Evolutionary conservation across 2,329 filamentous ascomycete species (phyloP).

Genomic region (Monosporascus sp.): DNA sequence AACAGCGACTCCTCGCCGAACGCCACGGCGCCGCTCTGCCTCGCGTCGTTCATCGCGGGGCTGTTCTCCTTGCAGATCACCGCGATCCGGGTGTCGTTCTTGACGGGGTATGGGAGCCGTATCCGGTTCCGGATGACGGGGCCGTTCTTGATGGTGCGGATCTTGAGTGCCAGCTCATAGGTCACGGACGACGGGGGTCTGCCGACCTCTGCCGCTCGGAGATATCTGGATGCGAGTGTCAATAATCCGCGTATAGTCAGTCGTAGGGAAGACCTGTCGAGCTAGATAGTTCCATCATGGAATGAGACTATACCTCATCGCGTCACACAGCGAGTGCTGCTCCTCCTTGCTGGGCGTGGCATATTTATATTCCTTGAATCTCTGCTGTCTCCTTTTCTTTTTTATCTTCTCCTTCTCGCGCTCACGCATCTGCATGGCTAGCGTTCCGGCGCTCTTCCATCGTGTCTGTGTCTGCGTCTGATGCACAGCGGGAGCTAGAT

Average conservation of each 20-base stretch:
- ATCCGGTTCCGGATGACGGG: constrained; percentile 83
- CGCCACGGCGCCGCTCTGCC: constrained; percentile 70
- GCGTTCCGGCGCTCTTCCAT: constrained; percentile 28
- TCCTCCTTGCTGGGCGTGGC: constrained; percentile 59
- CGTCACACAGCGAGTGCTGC: constrained; percentile 81
- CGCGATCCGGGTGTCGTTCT: constrained; percentile 81
- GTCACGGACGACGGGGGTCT: constrained; percentile 67
- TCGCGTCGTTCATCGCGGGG: constrained; percentile 66
- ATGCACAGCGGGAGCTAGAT: constrained; percentile 36
- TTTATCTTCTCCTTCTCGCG: constrained; percentile 48
- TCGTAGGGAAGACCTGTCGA: constrained; percentile 3
- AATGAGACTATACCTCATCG: constrained; percentile 63
- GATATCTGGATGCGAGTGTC: constrained; percentile 55
- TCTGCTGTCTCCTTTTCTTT: constrained; percentile 59
- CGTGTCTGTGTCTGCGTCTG: constrained; percentile 34
- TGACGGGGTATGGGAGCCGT: constrained; percentile 82
- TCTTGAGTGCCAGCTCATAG: constrained; percentile 81
- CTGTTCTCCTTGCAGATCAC: constrained; percentile 86
- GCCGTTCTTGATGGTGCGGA: constrained; percentile 80
- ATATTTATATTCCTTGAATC: constrained; percentile 59
- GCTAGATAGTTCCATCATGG: constrained; percentile 14
- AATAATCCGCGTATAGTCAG: constrained; percentile 8
- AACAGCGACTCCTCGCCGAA: constrained; percentile 87
- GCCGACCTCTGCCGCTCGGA: constrained; percentile 90
- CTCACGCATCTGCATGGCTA: constrained; percentile 32